phyloP scores from a whole-genome alignment of 1,139 yeast genomes.

The Kodamaea fungicola region DNA sequence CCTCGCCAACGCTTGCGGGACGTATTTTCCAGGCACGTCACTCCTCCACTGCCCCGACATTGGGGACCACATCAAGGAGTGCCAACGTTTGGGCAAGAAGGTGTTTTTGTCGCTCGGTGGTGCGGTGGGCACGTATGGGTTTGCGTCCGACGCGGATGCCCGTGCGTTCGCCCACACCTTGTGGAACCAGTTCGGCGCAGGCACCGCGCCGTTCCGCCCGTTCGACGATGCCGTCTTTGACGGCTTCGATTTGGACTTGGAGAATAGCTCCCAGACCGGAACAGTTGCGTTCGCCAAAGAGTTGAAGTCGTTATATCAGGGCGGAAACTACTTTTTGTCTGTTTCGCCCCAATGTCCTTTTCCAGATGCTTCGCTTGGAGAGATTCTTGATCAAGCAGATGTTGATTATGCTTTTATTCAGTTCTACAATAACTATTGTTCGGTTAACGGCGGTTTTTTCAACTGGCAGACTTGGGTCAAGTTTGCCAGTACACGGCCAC shows the following conservation, averaged over 20 bases:
- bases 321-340: conserved; percentile 12
- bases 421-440: conserved; percentile 19
- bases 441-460: conserved; percentile 41
- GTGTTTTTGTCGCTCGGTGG: conserved; percentile 19
- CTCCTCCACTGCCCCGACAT: conserved; percentile 13
- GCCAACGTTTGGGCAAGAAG: conserved; percentile 15
- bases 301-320: conserved; percentile 9
- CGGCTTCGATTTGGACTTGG: conserved; percentile 19
- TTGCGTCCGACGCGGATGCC: conserved; percentile 11
- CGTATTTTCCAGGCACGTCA: conserved; percentile 11
- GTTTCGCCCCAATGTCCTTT: conserved; percentile 19
- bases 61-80: conserved; percentile 14
- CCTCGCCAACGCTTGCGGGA: conserved; percentile 15
- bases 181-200: conserved; percentile 18
- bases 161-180: conserved; percentile 12
- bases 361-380: conserved; percentile 16
- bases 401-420: conserved; percentile 17
- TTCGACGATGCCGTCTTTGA: conserved; percentile 18
- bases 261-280: conserved; percentile 10
- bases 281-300: conserved; percentile 12
- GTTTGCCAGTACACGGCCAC: conserved; percentile 8
- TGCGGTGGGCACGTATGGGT: conserved; percentile 13
- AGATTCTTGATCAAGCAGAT: conserved; percentile 9
- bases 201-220: conserved; percentile 12
- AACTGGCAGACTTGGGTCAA: conserved; percentile 45